Evolutionary conservation across 306 rosid species (phyloP), one percentile per base, ranked within the genome.

Genomic region (Echinosophora koreensis): DNA sequence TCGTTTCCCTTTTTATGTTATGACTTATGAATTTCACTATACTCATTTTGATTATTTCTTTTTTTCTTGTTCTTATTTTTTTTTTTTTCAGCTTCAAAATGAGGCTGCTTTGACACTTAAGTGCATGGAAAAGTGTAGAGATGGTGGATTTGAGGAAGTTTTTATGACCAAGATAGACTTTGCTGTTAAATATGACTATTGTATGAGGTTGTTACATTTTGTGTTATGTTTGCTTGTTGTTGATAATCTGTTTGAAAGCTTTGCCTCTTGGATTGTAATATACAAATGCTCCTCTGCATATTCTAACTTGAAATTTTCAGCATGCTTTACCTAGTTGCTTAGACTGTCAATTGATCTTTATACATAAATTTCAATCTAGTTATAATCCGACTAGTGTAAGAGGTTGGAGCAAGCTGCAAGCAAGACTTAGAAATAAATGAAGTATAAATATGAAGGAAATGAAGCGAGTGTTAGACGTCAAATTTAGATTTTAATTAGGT

Each of bases 141-240:
- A 88, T 75, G 91, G 90, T 77, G 97, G 96, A 63, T 95, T 95
- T 82, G 97, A 95, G 81, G 97, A 90, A 80, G 81, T 86, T 65
- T 95, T 92, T 82, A 87, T 92, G 96, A 92, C 94, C 71, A 90
- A 80, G 85, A 72, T 92, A 73, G 97, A 95, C 87, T 87, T 35
- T 83, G 90, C 94, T 72, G 77, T 87, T 74, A 90, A 90, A 73
- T 92, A 89, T 86, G 99, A 95, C 75, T 90, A 89, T 70, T 87
- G 90, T 73, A 82, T 92, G 66, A 90, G 99, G 99, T 90, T 87
- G 77, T 39, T n/a, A 34, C 73, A 16, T 81, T 54, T 77, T 66
- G 17, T 62, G 41, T 35, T 57, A 18, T 42, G 17, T 18, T 61
- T 66, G 8, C 52, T 77, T 77, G 76, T 28, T 44, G 59, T 73